Base-by-base conservation (phyloP, 352 stramenopile species). In the Blastocystis sp. region DNA sequence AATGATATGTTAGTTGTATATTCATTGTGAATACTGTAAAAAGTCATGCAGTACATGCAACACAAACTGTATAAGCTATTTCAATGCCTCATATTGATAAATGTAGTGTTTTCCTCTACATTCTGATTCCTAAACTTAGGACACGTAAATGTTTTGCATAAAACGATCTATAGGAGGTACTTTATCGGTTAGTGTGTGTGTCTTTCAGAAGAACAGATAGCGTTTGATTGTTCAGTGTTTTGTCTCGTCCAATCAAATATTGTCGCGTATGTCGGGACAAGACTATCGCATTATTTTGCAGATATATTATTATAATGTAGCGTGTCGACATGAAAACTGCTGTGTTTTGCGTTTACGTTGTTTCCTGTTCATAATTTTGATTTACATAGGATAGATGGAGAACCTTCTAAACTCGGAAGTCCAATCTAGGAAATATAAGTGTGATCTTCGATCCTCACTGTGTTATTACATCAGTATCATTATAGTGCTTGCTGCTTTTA, bases 401-500 rank as follows among this genome's bases (percentile, higher is more conserved):
- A 43, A 30, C 34, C 34, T 85, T 7, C 56, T 85, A 53, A 3
- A 24, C 5, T 69, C 37, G 11, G 73, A 85, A 30, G 24, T 18
- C 24, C 30, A 16, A 8, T 54, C 30, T 24, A 47, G 43, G 0
- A 45, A 66, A 30, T 16, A 39, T 8, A n/a, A 43, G 9, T 9
- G 53, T 65, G 73, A 85, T 85, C 73, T 85, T 30, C 73, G 73
- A 43, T 53, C 73, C 18, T 85, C 73, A 6, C 73, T 85, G 3
- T 85, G 73, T 39, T 85, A 85, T 34, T 85, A 85, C 56, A 50
- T 85, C 47, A 66, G 43, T 24, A 85, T 85, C 73, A 85, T 85
- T 68, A 34, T 85, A 4, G 55, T 85, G 6, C 73, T 85, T 11
- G 43, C 63, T 26, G 53, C 45, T 24, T 85, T 85, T 34, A 85